Evolutionary conservation across 23 red algal genomes (phyloP), one percentile per base, ranked within the genome.

Genomic region (Chondrus crispus): DNA sequence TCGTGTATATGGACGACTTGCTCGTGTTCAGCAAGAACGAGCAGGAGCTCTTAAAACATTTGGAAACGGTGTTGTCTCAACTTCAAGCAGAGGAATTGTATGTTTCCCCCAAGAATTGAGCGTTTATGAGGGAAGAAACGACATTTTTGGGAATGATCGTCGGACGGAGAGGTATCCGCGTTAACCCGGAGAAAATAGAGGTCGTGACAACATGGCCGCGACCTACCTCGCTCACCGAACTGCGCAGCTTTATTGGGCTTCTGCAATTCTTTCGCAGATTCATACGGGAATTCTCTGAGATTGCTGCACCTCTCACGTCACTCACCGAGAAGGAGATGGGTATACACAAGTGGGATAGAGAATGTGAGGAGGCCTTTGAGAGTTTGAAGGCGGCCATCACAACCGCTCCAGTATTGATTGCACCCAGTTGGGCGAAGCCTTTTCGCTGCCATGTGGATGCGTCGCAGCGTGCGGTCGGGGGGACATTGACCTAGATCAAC

Each of bases 231-330:
- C 38, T 74, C 4, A 0, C 43, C 3, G 68, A 88, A 20, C 64
- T 49, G 5, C 63, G 42, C 4, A 49, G 35, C 4, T 88, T 74
- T 39, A 64, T 88, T 28, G 62, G 84, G 13, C 41, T 88, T 64
- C 16, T 75, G 26, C 63, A 88, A 24, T 88, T 88, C 24, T 88
- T 74, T 43, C 84, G 30, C 4, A 11, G 66, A 8, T 88, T 88
- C 7, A 44, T 88, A 10, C 5, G 42, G 26, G 41, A 28, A 6
- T 74, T 88, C 24, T 13, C 60, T 6, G 35, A 12, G 8, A 32
- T 66, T n/a, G 60, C 60, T 32, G 26, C 26, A 32, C 60, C 60
- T 6, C 60, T 66, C 35, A 66, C 60, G 26, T 22, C 9, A 32
- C 8, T 9, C 9, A 13, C 60, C 9, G 6, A 32, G 60, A 66